Evolutionary conservation across 2,329 filamentous ascomycete genomes (phyloP).

Genomic region (Penicillium sp.): DNA sequence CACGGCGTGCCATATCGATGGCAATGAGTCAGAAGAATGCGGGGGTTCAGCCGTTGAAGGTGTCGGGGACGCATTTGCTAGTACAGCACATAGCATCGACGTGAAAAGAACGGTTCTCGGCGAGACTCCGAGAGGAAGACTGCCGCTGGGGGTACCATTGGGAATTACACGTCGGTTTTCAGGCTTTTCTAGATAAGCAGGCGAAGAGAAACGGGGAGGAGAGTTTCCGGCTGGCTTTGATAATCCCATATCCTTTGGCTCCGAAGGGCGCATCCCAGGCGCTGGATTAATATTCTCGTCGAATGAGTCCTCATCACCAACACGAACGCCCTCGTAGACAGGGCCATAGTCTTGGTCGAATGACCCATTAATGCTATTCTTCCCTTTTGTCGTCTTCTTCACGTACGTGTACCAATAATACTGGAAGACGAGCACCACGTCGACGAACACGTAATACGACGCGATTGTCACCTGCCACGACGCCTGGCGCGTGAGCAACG

Average conservation of each 20-base stretch:
- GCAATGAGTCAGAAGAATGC: slow-evolving; percentile 16
- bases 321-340: slow-evolving; percentile 35
- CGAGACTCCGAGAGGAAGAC: slow-evolving; percentile 29
- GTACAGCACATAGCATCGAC: slow-evolving; percentile 43
- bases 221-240: slow-evolving; percentile 21
- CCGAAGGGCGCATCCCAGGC: slow-evolving; percentile 14
- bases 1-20: not conserved
- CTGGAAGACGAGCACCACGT: slow-evolving; percentile 59
- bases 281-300: slow-evolving; percentile 15
- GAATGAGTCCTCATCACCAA: slow-evolving; percentile 15
- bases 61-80: slow-evolving; percentile 40
- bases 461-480: slow-evolving; percentile 64
- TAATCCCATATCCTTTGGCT: slow-evolving; percentile 27
- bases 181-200: slow-evolving; percentile 29
- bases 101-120: slow-evolving; percentile 43
- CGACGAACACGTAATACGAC: slow-evolving; percentile 63
- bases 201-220: slow-evolving; percentile 20
- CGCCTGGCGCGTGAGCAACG: slow-evolving; percentile 61
- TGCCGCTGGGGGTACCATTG: slow-evolving; percentile 19
- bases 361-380: slow-evolving; percentile 27
- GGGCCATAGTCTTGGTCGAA: slow-evolving; percentile 21
- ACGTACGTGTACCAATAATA: slow-evolving; percentile 63
- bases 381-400: slow-evolving; percentile 45
- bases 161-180: slow-evolving; percentile 33
- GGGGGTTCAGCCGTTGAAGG: slow-evolving; percentile 14